Conservation (phyloP, 371 early-diverging fungal species). For the Zancudomyces culisetae region DNA sequence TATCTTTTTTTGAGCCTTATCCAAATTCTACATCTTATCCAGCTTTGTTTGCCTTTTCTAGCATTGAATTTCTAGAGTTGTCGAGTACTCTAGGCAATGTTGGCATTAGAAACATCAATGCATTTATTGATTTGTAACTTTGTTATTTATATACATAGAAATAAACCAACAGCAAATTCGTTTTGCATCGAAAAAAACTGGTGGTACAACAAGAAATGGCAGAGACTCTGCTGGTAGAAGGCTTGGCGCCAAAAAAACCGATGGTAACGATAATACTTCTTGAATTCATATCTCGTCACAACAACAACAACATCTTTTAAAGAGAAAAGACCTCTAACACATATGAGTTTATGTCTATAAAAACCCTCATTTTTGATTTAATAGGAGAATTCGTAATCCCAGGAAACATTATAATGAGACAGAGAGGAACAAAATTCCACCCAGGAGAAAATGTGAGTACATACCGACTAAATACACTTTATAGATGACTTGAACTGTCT, state of each 20-base stretch:
- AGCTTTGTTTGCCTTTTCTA: too few relatives aligned
- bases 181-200: slow-evolving; percentile 79
- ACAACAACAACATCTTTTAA: slow-evolving; percentile 6
- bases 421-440: slow-evolving; percentile 79
- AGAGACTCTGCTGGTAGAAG: slow-evolving; percentile 86
- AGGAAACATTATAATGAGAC: slow-evolving; percentile 82
- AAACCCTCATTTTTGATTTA: slow-evolving; percentile 4
- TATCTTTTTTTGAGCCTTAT: too few relatives aligned
- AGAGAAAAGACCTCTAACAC: not conserved
- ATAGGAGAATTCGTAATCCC: slow-evolving; percentile 44
- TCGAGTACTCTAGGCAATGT: too few relatives aligned
- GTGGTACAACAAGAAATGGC: slow-evolving; percentile 81
- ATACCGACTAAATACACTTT: not conserved
- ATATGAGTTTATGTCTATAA: not conserved
- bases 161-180: slow-evolving; percentile 39
- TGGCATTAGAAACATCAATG: too few relatives aligned
- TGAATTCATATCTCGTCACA: not conserved
- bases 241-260: slow-evolving; percentile 79
- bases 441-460: slow-evolving; percentile 62
- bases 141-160: too few relatives aligned
- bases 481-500: not conserved
- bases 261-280: slow-evolving; percentile 29
- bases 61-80: too few relatives aligned
- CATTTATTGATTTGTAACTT: too few relatives aligned
- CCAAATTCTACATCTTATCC: too few relatives aligned